Evolutionary conservation across 495 filamentous ascomycete species (phyloP).

Genomic region (Penicillium fimorum): DNA sequence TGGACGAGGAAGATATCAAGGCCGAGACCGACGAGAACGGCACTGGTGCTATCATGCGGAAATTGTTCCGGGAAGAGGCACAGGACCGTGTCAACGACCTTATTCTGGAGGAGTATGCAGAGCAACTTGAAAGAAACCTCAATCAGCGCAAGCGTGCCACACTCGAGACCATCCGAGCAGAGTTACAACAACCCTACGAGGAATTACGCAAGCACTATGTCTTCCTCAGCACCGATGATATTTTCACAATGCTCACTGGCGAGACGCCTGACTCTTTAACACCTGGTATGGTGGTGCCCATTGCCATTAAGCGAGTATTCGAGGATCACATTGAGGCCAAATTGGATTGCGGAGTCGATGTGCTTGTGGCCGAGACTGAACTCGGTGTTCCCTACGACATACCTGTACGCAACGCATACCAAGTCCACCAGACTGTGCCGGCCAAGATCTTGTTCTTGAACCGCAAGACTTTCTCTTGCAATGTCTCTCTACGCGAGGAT

Average conservation of each 20-base stretch:
- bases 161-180: conserved; percentile 91
- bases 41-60: conserved; percentile 82
- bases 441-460: conserved; percentile 86
- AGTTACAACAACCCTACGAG: conserved; percentile 89
- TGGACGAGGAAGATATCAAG: conserved; percentile 97
- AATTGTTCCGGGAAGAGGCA: conserved; percentile 84
- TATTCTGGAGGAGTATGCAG: conserved; percentile 93
- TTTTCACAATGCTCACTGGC: conserved; percentile 96
- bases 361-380: conserved; percentile 71
- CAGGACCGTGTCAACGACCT: conserved; percentile 95
- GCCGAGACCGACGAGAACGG: conserved; percentile 88
- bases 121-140: conserved; percentile 89
- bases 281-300: conserved; percentile 87
- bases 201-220: conserved; percentile 83
- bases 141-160: conserved; percentile 94
- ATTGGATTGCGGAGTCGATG: conserved; percentile 92
- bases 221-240: conserved; percentile 68
- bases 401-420: conserved; percentile 56
- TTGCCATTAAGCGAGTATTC: conserved; percentile 82
- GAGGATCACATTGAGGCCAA: conserved; percentile 90
- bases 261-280: conserved; percentile 81
- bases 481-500: conserved; percentile 79
- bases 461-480: conserved; percentile 74
- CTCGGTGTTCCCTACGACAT: conserved; percentile 63
- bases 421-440: conserved; percentile 75